Evolutionary conservation across 495 filamentous ascomycete species (phyloP), one percentile per base, ranked within the genome.

Genomic region (Cairneyella variabilis): DNA sequence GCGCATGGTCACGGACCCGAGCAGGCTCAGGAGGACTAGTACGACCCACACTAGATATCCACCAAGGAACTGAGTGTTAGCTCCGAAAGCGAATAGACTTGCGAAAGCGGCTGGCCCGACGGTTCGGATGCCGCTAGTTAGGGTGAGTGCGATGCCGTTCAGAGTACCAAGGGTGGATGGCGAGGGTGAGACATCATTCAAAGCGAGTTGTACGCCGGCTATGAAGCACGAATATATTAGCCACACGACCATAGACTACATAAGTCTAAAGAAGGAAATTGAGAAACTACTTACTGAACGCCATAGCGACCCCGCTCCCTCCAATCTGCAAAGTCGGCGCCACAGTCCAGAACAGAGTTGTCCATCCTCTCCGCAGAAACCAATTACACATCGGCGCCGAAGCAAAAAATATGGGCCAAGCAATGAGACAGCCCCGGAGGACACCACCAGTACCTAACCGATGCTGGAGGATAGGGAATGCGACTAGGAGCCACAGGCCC

Each of bases 11-110:
- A 77, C 54, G 2, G 69, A 72, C 22, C 79, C 71, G 1, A 62
- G 72, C 11, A 65, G n/a, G 14, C 76, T 78, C 27, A 83, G 28
- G 0, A 70, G 14, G 21, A 77, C 54, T 56, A 86, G 37, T 16
- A 87, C 56, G n/a, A 82, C 58, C 85, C 85, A 90, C 40, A 84
- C 78, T 9, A 85, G 69, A 58, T 88, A 79, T 0, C 84, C 85
- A 41, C 70, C 65, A 0, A 80, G 57, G 39, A 80, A 72, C 57
- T 83, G 76, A 3, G 71, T 71, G 48, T 75, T 69, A 3, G 76
- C 76, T 1, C 85, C 82, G 0, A 78, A 40, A 0, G 86, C 86
- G 54, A 78, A 89, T 28, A 90, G 48, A 49, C 70, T 82, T 2
- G 82, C 68, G 48, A 84, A 83, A 2, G 79, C 52, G 0, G 79